Base-by-base conservation (phyloP, 257 asterid genomes). In the Solanum chilense region DNA sequence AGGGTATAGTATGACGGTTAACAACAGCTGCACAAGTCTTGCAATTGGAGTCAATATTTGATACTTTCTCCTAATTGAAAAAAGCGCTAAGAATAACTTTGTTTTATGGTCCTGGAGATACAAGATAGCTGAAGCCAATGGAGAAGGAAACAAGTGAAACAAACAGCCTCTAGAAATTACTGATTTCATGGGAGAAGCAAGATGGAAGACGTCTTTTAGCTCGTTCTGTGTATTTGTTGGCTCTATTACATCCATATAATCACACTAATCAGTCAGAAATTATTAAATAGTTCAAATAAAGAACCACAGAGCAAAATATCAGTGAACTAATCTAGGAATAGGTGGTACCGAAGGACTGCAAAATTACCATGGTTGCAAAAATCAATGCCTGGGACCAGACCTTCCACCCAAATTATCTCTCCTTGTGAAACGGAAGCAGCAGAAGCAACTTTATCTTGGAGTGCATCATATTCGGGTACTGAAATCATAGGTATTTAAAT, bases 371-470 rank as follows among this genome's bases (percentile, higher is more conserved):
- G 99, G 91, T 97, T 97, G 98, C 99, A 97, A 90, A 96, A 97
- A 89, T 96, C 99, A 87, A 97, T 97, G 91, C 99, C 99, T 11
- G 99, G 99, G 71, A 97, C 99, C 86, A 97, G 96, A 83, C 99
- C 99, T 91, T 97, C 99, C 83, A 96, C 94, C 96, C 95, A 96
- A 77, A 92, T 66, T 58, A 91, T 92, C 88, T 93, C 97, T 90
- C 87, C 96, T 87, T 87, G 94, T 60, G 92, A 89, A 85, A 88
- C 39, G 27, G 91, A 45, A 85, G 88, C 89, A 66, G 88, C 84
- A 87, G 90, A 93, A 76, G 93, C 86, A 87, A 87, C 93, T 90
- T 92, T 92, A 86, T 75, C 86, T 25, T 89, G 91, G 74, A 91
- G 71, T 44, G 29, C 86, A 68, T 85, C 80, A 37, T 35, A 42